These are phyloP conservation scores for Letharia columbiana DNA, from an alignment of 495 filamentous ascomycete species.

Conservation along the genomic window DNA sequence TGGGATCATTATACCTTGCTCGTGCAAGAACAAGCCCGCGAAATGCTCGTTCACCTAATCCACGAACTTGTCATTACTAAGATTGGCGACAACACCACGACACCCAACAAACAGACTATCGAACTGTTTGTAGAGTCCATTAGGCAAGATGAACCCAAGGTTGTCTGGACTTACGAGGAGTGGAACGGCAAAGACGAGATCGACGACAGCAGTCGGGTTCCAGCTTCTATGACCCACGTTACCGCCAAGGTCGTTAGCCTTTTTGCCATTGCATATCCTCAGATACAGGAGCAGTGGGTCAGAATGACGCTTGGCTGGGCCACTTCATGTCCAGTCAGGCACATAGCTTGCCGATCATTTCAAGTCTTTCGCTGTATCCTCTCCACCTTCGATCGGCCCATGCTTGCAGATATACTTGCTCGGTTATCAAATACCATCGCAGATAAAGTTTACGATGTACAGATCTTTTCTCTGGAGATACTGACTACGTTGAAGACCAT, in stretches of 20 bases:
- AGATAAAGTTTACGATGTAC: constrained; percentile 82
- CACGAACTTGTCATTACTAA: constrained; percentile 92
- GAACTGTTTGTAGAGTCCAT: constrained; percentile 89
- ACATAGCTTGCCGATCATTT: constrained; percentile 92
- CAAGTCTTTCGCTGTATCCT: constrained; percentile 94
- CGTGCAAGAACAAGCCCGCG: constrained; percentile 90
- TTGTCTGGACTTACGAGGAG: constrained; percentile 92
- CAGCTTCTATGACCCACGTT: constrained; percentile 74
- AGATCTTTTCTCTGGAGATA: constrained; percentile 96
- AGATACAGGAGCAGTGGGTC: constrained; percentile 81
- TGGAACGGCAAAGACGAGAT: constrained; percentile 63
- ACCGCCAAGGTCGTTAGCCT: constrained; percentile 72
- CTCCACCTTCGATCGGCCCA: constrained; percentile 76
- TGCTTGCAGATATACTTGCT: constrained; percentile 94
- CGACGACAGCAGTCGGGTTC: constrained; percentile 67
- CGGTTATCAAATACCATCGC: constrained; percentile 92
- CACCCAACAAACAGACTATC: constrained; percentile 60
- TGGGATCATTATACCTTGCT: constrained; percentile 97
- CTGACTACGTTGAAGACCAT: constrained; percentile 86
- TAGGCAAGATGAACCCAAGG: constrained; percentile 70
- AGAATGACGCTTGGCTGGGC: constrained; percentile 88
- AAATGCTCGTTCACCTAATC: constrained; percentile 96
- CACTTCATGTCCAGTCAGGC: constrained; percentile 90
- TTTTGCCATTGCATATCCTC: constrained; percentile 77
- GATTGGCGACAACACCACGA: constrained; percentile 62